These are phyloP conservation scores for Dictyostelium brefeldianum DNA, from an alignment of 78 protist genomes.

Conservation along the genomic window DNA sequence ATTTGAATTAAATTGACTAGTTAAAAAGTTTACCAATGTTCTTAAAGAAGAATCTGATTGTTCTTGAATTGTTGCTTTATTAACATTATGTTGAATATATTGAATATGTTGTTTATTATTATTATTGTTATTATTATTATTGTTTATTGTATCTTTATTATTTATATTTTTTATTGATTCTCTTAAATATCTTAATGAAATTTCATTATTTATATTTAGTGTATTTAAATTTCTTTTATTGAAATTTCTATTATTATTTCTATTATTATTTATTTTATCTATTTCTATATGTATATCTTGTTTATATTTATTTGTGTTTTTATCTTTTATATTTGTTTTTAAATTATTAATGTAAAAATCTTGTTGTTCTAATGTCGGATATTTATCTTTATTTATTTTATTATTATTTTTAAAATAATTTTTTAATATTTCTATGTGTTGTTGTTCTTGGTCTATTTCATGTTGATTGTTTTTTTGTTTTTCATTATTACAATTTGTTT, in stretches of 20 bases:
- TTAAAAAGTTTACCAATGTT: neutral
- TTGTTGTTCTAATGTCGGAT: neutral
- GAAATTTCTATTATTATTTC: neutral
- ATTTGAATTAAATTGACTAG: neutral
- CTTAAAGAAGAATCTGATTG: neutral
- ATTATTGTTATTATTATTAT: neutral
- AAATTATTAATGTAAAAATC: constrained; percentile 1
- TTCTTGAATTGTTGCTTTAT: neutral
- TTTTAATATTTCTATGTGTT: neutral
- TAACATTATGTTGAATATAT: too few species aligned
- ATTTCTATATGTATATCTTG: neutral
- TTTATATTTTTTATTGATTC: neutral
- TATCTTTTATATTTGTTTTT: neutral
- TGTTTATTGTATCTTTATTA: neutral
- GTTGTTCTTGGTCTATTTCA: neutral
- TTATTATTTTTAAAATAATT: neutral
- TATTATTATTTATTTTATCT: neutral
- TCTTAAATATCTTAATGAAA: too few species aligned
- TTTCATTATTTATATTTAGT: neutral
- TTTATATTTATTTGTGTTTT: neutral
- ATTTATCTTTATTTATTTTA: neutral
- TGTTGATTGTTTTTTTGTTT: neutral
- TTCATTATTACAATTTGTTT: neutral
- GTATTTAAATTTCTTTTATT: neutral
- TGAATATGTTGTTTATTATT: neutral